phyloP scores from a whole-genome alignment of 2,329 filamentous ascomycete genomes.

The Orbilia oligospora region DNA sequence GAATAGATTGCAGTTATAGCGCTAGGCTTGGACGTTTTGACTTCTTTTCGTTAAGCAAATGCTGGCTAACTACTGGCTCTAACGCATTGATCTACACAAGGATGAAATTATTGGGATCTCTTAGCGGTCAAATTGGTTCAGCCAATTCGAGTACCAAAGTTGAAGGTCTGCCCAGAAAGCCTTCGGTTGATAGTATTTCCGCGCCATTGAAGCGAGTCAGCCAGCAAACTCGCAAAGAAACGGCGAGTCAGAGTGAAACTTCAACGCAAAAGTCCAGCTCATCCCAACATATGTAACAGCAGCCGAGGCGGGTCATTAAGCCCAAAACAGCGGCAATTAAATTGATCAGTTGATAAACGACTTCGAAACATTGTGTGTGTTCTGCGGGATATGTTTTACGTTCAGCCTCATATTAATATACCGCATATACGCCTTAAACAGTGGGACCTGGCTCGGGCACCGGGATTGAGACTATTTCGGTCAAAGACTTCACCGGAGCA shows the following conservation, averaged over 20 bases:
- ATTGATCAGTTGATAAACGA: neutral
- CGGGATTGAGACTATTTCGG: constrained; percentile 12
- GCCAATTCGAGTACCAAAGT: constrained; percentile 16
- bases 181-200: constrained; percentile 53
- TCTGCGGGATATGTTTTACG: constrained; percentile 1
- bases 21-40: constrained; percentile 1
- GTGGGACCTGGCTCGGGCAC: constrained; percentile 23
- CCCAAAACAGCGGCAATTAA: neutral
- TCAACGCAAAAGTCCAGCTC: constrained; percentile 19
- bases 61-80: constrained; percentile 1
- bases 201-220: constrained; percentile 25
- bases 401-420: constrained; percentile 29
- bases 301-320: neutral
- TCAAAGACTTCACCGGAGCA: constrained; percentile 5
- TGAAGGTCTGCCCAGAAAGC: constrained; percentile 18
- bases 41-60: neutral
- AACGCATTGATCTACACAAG: constrained; percentile 48
- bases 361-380: neutral
- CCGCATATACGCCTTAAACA: constrained; percentile 21
- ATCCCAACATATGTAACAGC: neutral
- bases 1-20: neutral
- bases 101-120: constrained; percentile 29
- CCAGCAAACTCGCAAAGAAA: neutral
- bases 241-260: constrained; percentile 21
- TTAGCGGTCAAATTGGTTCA: constrained; percentile 6